Base-by-base conservation (phyloP, 2,329 filamentous ascomycete species). In the Botrytis sinoallii region DNA sequence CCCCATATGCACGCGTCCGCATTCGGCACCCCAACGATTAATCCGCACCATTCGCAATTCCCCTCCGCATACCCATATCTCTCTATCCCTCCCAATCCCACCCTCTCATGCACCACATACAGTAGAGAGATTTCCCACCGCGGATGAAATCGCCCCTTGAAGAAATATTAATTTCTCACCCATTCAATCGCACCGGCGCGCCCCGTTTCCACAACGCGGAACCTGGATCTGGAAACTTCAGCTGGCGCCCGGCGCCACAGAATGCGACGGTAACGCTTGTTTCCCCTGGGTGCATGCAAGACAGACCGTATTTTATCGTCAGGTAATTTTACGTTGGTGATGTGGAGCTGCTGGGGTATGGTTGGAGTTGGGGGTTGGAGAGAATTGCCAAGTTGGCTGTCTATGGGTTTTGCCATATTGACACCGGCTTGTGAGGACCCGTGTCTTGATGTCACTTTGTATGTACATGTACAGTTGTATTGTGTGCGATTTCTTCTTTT, bases 201-300 rank as follows among this genome's bases (percentile, higher is more conserved):
- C 65, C 14, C 65, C 46, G 65, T 55, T 55, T 46, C n/a, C 38
- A n/a, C 18, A 66, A 66, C 63, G 63, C 63, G 25, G n/a, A 35
- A 25, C 20, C 63, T 66, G 20, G 63, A 48, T 66, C 63, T 35
- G 42, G 42, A 7, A 12, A 20, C 22, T 48, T 66, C 63, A 66
- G 63, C 63, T 66, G 2, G 42, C 29, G 42, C 6, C 42, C 22
- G 29, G 10, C 14, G 63, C 63, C 63, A 66, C 46, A 8, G 2
- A 20, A 40, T 55, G 22, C 65, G 18, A 40, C 44, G 7, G 65
- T 55, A 20, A 20, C 32, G 14, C 22, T 40, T 55, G 4, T 38
- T 67, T n/a, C 20, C 64, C 65, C 14, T 55, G 32, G 18, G 2
- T 25, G 1, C 14, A 18, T 38, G 35, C 32, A 55, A 7, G 32